Evolutionary conservation across 2,329 filamentous ascomycete species (phyloP).

Genomic region (Penicillium sp.): DNA sequence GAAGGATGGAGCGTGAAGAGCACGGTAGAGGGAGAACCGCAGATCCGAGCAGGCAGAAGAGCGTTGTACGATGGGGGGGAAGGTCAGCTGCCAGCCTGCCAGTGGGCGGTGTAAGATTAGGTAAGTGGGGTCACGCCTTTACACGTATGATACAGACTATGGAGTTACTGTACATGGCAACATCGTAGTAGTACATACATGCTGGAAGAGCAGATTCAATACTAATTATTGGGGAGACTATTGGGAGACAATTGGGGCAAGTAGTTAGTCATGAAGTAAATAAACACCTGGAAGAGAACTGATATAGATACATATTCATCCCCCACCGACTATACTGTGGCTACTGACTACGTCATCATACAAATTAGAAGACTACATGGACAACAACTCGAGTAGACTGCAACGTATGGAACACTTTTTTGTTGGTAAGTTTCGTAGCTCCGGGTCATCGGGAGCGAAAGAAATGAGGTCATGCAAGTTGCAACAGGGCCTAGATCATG

Average conservation of each 20-base stretch:
- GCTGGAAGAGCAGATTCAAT: too few relatives aligned
- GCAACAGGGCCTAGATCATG: conserved; percentile 32
- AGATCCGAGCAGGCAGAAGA: conserved; percentile 9
- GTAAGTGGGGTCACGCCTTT: conserved; percentile 12
- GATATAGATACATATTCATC: background rate
- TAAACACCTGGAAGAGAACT: background rate
- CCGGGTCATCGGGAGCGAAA: conserved; percentile 24
- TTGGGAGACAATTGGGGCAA: background rate
- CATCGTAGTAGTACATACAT: too few relatives aligned
- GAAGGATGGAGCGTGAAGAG: conserved; percentile 27
- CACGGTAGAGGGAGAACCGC: conserved; percentile 23
- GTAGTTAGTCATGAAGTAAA: background rate
- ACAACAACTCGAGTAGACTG: background rate
- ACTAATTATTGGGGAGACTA: background rate
- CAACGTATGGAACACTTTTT: conserved; percentile 18
- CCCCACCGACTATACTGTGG: background rate
- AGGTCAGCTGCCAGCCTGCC: conserved; percentile 20
- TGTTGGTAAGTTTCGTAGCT: conserved; percentile 23
- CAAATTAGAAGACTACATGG: background rate
- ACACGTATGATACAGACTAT: background rate
- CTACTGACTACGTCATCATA: background rate
- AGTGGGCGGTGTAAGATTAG: conserved; percentile 22
- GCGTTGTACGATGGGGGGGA: conserved; percentile 20
- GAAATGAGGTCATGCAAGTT: conserved; percentile 27
- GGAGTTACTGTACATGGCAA: too few relatives aligned